Percentiles rank a stretch among this genome's conserved stretches.
These are phyloP conservation scores for Daldinia loculata DNA, from an alignment of 495 filamentous ascomycete species.

Conservation along the genomic window DNA sequence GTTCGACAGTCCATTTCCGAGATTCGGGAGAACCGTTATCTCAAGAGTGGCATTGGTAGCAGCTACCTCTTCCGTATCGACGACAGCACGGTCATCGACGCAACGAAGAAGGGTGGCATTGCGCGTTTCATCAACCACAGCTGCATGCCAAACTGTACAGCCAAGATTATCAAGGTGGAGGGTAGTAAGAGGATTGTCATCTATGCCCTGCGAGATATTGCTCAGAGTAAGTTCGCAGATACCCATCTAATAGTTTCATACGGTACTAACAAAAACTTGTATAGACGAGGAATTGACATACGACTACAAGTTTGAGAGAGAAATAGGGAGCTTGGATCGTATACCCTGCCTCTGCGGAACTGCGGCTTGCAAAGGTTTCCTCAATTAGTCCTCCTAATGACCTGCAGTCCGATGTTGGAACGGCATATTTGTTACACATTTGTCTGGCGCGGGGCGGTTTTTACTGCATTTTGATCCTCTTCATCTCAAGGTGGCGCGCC, in stretches of 20 bases:
- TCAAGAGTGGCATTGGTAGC: slow-evolving; percentile 96
- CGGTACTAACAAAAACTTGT: slow-evolving; percentile 54
- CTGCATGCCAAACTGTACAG: slow-evolving; percentile 97
- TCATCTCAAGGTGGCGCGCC: slow-evolving; percentile 28
- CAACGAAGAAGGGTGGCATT: slow-evolving; percentile 97
- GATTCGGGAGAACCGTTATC: slow-evolving; percentile 87
- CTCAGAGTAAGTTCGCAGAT: slow-evolving; percentile 74
- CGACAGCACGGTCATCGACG: slow-evolving; percentile 96
- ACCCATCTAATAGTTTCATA: not conserved
- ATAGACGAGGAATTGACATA: slow-evolving; percentile 98
- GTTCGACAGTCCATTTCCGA: slow-evolving; percentile 96
- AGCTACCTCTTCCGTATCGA: slow-evolving; percentile 98
- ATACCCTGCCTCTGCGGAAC: slow-evolving; percentile 98
- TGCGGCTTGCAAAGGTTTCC: slow-evolving; percentile 95
- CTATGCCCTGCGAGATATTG: slow-evolving; percentile 94
- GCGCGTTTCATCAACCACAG: slow-evolving; percentile 99
- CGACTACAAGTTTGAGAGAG: slow-evolving; percentile 99
- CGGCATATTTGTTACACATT: slow-evolving; percentile 21
- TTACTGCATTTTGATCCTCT: slow-evolving; percentile 33
- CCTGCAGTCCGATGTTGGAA: not conserved
- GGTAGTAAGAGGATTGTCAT: slow-evolving; percentile 99
- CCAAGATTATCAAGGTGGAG: slow-evolving; percentile 99
- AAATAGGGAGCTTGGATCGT: slow-evolving; percentile 91
- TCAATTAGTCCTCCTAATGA: slow-evolving; percentile 71
- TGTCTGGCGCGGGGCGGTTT: slow-evolving; percentile 21